phyloP scores from a whole-genome alignment of 2,329 filamentous ascomycete genomes.

The Calonectria multiphialidica region DNA sequence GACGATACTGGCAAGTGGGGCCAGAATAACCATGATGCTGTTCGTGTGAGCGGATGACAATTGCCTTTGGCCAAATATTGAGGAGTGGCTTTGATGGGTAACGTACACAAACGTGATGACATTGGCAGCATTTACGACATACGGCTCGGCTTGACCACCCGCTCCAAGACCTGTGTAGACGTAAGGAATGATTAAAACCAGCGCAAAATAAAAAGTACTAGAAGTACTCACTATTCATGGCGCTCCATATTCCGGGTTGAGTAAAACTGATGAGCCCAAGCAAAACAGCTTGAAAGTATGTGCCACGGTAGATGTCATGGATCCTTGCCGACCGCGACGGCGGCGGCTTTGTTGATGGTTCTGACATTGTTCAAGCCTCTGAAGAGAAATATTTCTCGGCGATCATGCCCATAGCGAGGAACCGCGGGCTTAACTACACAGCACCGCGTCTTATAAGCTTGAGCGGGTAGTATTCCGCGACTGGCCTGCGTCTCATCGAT shows the following conservation, averaged over 20 bases:
- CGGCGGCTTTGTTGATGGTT: neutral
- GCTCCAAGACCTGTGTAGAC: neutral
- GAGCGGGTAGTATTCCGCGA: neutral
- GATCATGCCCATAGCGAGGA: too few species aligned
- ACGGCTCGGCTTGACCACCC: neutral
- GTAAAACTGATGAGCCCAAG: neutral
- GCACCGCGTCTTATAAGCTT: neutral
- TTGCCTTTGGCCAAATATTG: neutral
- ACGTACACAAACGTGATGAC: neutral
- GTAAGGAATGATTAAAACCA: neutral
- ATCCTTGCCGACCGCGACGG: neutral
- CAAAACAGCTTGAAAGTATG: neutral
- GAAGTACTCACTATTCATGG: neutral
- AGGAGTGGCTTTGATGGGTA: neutral
- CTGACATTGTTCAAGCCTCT: neutral
- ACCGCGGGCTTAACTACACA: neutral
- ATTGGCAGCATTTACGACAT: neutral
- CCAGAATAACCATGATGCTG: neutral
- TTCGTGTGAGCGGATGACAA: neutral
- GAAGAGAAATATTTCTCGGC: too few species aligned
- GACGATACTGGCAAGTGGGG: neutral
- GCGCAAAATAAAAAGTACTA: too few species aligned
- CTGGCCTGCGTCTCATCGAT: neutral
- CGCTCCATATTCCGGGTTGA: conserved; percentile 1
- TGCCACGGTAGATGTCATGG: neutral